Evolutionary conservation across 225 moss, liverwort and hornwort genomes (phyloP), one percentile per base, ranked within the genome.

Genomic region (Ulota crispa): DNA sequence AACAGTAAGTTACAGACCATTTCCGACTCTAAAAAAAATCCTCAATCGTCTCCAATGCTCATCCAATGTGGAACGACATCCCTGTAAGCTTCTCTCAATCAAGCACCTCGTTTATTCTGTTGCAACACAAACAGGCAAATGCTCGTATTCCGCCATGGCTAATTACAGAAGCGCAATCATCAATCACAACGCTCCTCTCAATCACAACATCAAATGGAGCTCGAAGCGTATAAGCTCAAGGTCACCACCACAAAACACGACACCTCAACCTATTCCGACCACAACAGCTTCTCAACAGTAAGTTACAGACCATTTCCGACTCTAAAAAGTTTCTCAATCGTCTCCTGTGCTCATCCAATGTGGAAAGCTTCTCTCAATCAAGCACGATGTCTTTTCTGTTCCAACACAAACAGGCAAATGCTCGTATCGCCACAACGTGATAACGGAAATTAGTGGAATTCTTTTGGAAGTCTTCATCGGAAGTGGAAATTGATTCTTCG

Each of bases 141-240:
- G 32, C 39, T 39, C 39, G 39, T 39, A 32, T 32, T n/a, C n/a
- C 32, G 32, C 39, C 8, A 39, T 91, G 43, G 56, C 81, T 63
- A 67, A 72, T 37, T n/a, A 65, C 65, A 72, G 20, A 60, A 20
- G 27, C 45, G 63, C 21, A 68, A 68, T 37, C 52, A 69, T 30
- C 77, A 67, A 77, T 42, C 55, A 27, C 74, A 59, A 74, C 8
- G 3, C 66, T 76, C 76, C 60, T 59, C 70, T 61, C 53, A 36
- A 53, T 68, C 23, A 77, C 66, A 21, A 26, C 77, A 77, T 66
- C 83, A 53, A 61, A 68, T 72, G 13, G 42, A 64, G 15, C 64
- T 59, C 57, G 80, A 50, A 67, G 37, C 59, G 19, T 47, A 34
- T 0, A 9, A 3, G 36, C 5, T 14, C 5, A 57, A 30, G 18